These are phyloP conservation scores for Aspergillus ochraceoroseus DNA, from an alignment of 2,329 filamentous ascomycete species.

Conservation along the genomic window DNA sequence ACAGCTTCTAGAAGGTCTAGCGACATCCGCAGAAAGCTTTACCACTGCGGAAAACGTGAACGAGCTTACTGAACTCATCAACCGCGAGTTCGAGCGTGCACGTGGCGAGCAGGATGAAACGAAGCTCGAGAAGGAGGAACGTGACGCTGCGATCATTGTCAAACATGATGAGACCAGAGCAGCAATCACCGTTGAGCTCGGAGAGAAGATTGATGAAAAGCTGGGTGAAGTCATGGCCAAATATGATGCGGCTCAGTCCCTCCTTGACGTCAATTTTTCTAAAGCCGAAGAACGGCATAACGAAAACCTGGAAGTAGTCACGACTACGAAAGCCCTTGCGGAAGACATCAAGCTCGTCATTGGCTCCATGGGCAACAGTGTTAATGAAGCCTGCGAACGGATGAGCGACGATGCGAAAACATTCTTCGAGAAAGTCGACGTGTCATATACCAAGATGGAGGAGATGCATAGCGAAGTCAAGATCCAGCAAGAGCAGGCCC, in stretches of 20 bases:
- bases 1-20: slow-evolving; percentile 61
- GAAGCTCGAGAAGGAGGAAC: slow-evolving; percentile 70
- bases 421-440: slow-evolving; percentile 76
- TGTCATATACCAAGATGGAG: slow-evolving; percentile 69
- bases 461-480: slow-evolving; percentile 67
- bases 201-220: slow-evolving; percentile 65
- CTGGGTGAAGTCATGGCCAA: slow-evolving; percentile 76
- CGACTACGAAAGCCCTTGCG: slow-evolving; percentile 69
- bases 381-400: slow-evolving; percentile 79
- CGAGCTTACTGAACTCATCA: slow-evolving; percentile 69
- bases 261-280: slow-evolving; percentile 68
- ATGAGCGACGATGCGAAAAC: slow-evolving; percentile 83
- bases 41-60: slow-evolving; percentile 58
- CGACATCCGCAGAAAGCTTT: slow-evolving; percentile 52
- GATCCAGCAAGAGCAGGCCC: slow-evolving; percentile 74
- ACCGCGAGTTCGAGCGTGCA: slow-evolving; percentile 80
- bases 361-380: slow-evolving; percentile 73
- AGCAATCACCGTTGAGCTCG: slow-evolving; percentile 51
- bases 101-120: slow-evolving; percentile 72
- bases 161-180: slow-evolving; percentile 58
- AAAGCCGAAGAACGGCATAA: slow-evolving; percentile 68
- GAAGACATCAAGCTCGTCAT: slow-evolving; percentile 84
- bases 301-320: slow-evolving; percentile 67
- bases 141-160: slow-evolving; percentile 51
- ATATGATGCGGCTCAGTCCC: slow-evolving; percentile 77